Conservation (phyloP, 148 eudicot species). For the Pouteria glomerata region DNA sequence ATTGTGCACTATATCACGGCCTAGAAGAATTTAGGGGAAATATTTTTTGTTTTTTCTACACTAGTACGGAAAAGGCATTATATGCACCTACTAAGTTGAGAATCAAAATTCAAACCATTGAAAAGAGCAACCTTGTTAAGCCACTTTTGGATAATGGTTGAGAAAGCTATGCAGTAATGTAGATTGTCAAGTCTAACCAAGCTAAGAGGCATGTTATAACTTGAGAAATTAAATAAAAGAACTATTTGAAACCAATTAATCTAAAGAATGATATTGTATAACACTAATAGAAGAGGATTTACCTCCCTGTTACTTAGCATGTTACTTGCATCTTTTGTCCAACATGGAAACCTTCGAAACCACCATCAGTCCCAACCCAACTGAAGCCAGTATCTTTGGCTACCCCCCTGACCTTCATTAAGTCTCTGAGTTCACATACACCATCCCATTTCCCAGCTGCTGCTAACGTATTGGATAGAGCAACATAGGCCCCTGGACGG, state of each 20-base stretch:
- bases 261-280: not conserved
- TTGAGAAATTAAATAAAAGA: not conserved
- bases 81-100: no score
- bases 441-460: constrained; percentile 82
- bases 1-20: no score
- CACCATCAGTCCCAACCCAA: constrained; percentile 62
- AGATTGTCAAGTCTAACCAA: not conserved
- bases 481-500: constrained; percentile 81
- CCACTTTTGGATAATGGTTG: not conserved
- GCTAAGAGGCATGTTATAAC: not conserved
- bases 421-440: constrained; percentile 65
- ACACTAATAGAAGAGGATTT: not conserved
- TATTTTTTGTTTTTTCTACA: no score
- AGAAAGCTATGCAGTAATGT: not conserved
- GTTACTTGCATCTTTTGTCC: constrained; percentile 21
- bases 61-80: no score
- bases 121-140: not conserved
- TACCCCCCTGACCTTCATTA: constrained; percentile 73
- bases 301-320: not conserved
- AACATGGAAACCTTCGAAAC: constrained; percentile 40
- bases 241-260: not conserved
- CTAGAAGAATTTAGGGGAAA: no score
- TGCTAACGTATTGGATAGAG: constrained; percentile 73
- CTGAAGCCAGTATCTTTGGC: constrained; percentile 72
- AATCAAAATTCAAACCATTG: not conserved